phyloP scores from a whole-genome alignment of 2,329 filamentous ascomycete species.

The Purpureocillium takamizusanense region DNA sequence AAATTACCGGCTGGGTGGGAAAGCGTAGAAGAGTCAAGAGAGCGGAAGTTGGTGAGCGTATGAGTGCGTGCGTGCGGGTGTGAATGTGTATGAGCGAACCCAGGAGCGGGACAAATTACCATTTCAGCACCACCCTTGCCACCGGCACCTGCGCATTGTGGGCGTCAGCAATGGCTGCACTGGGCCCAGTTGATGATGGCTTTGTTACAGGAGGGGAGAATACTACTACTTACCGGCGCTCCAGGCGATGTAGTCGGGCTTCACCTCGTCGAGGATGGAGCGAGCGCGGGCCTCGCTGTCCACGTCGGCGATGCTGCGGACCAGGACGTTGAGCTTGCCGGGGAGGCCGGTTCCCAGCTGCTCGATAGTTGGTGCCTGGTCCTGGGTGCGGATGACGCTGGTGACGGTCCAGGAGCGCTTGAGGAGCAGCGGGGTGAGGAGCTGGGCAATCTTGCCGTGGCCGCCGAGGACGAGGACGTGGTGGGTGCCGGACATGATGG shows the following conservation, averaged over 20 bases:
- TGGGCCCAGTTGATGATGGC: too few relatives aligned
- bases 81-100: too few relatives aligned
- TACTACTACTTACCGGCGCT: slow-evolving; percentile 52
- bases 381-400: slow-evolving; percentile 65
- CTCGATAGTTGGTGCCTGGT: slow-evolving; percentile 56
- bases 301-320: slow-evolving; percentile 64
- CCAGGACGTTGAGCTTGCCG: slow-evolving; percentile 59
- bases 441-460: slow-evolving; percentile 69
- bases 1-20: too few relatives aligned
- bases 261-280: slow-evolving; percentile 50
- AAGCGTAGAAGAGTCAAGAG: too few relatives aligned
- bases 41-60: too few relatives aligned
- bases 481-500: slow-evolving; percentile 18
- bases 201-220: too few relatives aligned
- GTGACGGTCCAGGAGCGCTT: slow-evolving; percentile 68
- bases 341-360: slow-evolving; percentile 47
- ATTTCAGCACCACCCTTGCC: slow-evolving; percentile 47
- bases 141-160: slow-evolving; percentile 35
- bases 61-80: too few relatives aligned
- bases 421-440: slow-evolving; percentile 69
- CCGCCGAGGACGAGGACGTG: slow-evolving; percentile 69
- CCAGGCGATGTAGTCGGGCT: slow-evolving; percentile 60
- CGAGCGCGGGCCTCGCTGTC: slow-evolving; percentile 53
- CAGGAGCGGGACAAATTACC: slow-evolving; percentile 18
- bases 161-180: too few relatives aligned